Evolutionary conservation across 139 green algal species (phyloP), one percentile per base, ranked within the genome.

Genomic region (Choricystis sp.): DNA sequence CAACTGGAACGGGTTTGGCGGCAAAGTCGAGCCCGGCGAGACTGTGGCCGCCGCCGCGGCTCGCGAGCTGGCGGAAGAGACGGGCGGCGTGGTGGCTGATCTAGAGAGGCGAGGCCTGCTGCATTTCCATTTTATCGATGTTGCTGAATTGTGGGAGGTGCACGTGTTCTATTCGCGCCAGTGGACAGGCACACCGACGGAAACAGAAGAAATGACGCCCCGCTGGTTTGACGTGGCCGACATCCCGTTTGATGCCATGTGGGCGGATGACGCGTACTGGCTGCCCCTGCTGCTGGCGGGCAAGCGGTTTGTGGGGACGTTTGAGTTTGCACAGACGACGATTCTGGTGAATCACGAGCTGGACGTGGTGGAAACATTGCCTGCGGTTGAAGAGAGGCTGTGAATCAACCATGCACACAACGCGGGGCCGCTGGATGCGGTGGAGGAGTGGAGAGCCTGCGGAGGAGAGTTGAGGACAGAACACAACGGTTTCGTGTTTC

Each of bases 141-240:
- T 81, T 31, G 60, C 60, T 0, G 5, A 62, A 60, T 74, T 76
- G 0, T 83, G 76, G 76, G 69, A 83, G 61, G 76, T 85, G 2
- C 76, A 85, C 57, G 77, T 85, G 9, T 83, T 77, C 31, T 26
- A 66, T 2, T 60, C 65, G n/a, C 31, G 52, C 9, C 61, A 66
- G 21, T 80, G 67, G 19, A 30, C 30, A 1, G 81, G 79, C 0
- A 56, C 77, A 27, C 76, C 76, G 0, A 60, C 29, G 19, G 65
- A 80, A 24, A 75, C 69, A 16, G 79, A 87, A 19, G 81, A 87
- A 59, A 86, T 87, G 81, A 49, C 30, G 14, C 79, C 81, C 0
- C 27, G 66, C 20, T 87, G 74, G 72, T 81, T 86, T 21, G 56
- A 77, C 40, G 40, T 52, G 9, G 16, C 40, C 40, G 40, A 16